Evolutionary conservation across 1,284 basidiomycete species (phyloP).

Genomic region (Abortiporus biennis): DNA sequence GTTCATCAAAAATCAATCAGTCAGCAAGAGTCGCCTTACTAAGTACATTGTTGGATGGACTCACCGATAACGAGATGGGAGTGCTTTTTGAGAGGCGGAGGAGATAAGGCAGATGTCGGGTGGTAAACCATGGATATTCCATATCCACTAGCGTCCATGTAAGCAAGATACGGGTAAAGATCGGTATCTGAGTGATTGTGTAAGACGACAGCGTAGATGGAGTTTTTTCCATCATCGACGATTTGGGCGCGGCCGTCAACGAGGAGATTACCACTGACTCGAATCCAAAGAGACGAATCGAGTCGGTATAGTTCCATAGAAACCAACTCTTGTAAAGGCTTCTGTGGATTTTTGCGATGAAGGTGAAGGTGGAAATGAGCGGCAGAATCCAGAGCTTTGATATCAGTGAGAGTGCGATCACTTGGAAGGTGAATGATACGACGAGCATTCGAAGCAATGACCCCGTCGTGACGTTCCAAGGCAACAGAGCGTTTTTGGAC

Average conservation of each 20-base stretch:
- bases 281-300: constrained; percentile 26
- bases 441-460: constrained; percentile 25
- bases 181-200: constrained; percentile 34
- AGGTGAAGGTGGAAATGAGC: constrained; percentile 42
- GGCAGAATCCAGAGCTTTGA: constrained; percentile 32
- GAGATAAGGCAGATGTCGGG: constrained; percentile 22
- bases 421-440: constrained; percentile 28
- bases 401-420: constrained; percentile 23
- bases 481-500: constrained; percentile 28
- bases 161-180: constrained; percentile 42
- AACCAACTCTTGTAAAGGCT: constrained; percentile 29
- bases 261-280: constrained; percentile 31
- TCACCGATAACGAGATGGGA: constrained; percentile 28
- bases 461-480: constrained; percentile 32
- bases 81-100: constrained; percentile 29
- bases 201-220: constrained; percentile 32
- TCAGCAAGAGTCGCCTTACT: too few relatives aligned
- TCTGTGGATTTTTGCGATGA: constrained; percentile 33
- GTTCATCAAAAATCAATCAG: too few relatives aligned
- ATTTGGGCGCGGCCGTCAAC: constrained; percentile 31
- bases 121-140: constrained; percentile 36
- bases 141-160: constrained; percentile 40
- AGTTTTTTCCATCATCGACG: constrained; percentile 23
- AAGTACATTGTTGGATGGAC: not conserved
- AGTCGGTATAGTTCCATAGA: constrained; percentile 33